Percentiles rank a stretch among this genome's conserved stretches.
These are phyloP conservation scores for Melanomma pulvis-pyrius DNA, from an alignment of 495 filamentous ascomycete genomes.

Conservation along the genomic window DNA sequence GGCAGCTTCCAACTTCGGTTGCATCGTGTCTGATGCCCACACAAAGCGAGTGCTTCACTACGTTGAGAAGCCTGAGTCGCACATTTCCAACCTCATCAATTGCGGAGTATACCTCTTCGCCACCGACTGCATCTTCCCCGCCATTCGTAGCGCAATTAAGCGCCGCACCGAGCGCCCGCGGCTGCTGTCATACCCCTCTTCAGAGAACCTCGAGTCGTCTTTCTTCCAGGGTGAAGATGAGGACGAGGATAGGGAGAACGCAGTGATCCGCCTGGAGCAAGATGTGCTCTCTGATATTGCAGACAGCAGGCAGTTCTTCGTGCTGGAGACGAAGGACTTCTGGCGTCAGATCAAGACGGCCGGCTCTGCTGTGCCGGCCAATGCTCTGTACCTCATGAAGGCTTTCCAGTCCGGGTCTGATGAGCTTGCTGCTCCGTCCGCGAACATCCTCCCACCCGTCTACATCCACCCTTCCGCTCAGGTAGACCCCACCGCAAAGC, in stretches of 20 bases:
- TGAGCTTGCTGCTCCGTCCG: conserved; percentile 81
- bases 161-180: conserved; percentile 89
- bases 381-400: conserved; percentile 96
- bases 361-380: conserved; percentile 94
- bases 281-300: conserved; percentile 96
- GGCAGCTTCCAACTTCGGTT: conserved; percentile 93
- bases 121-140: conserved; percentile 94
- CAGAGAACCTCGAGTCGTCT: conserved; percentile 84
- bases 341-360: conserved; percentile 99
- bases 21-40: conserved; percentile 93
- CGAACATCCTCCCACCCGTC: conserved; percentile 89
- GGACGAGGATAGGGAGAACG: conserved; percentile 73
- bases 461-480: conserved; percentile 95
- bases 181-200: conserved; percentile 89
- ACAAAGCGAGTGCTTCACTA: conserved; percentile 97
- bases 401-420: conserved; percentile 81
- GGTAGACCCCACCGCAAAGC: conserved; percentile 93
- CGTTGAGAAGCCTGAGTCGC: conserved; percentile 98
- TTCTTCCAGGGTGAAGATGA: conserved; percentile 74
- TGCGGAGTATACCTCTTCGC: conserved; percentile 98
- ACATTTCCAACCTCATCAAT: conserved; percentile 99
- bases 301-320: conserved; percentile 97
- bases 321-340: conserved; percentile 98
- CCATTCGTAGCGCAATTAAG: conserved; percentile 94
- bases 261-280: conserved; percentile 94